A percentile compares a stretch with the other conserved stretches of the same genome.
Evolutionary conservation across 352 stramenopile genomes (phyloP).

Genomic region (Phytophthora ohioensis): DNA sequence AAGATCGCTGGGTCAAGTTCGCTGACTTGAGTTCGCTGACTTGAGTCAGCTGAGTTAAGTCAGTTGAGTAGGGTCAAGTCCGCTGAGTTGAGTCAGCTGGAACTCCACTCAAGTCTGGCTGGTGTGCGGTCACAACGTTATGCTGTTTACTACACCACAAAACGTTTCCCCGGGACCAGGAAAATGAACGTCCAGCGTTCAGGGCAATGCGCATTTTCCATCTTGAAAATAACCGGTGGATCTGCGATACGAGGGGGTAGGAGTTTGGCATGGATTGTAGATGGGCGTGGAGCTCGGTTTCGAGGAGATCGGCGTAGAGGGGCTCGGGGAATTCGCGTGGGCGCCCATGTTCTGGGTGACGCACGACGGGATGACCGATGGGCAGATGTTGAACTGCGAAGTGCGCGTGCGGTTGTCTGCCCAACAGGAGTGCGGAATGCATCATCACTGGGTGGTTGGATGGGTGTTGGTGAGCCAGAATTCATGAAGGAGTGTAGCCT

Average conservation of each 20-base stretch:
- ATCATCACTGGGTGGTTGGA: not conserved
- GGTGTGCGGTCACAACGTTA: too few species aligned
- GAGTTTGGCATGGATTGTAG: constrained; percentile 7
- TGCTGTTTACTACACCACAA: too few species aligned
- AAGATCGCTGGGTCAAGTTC: too few species aligned
- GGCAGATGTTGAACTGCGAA: not conserved
- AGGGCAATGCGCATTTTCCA: not conserved
- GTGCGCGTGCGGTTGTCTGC: not conserved
- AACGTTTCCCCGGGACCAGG: not conserved
- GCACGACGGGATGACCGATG: not conserved
- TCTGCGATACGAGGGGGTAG: not conserved
- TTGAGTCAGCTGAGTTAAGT: too few species aligned
- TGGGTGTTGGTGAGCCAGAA: not conserved
- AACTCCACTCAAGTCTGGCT: too few species aligned
- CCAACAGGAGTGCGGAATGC: not conserved
- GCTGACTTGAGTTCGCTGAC: too few species aligned
- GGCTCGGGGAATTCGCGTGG: not conserved
- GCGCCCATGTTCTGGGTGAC: not conserved
- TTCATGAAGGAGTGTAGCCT: not conserved
- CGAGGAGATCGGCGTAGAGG: constrained; percentile 1
- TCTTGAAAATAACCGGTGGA: constrained; percentile 4
- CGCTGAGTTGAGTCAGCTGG: too few species aligned
- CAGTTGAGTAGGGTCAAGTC: too few species aligned
- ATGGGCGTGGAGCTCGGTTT: not conserved
- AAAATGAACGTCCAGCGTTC: constrained; percentile 9